phyloP scores from a whole-genome alignment of 208 protist species.

The Wallacemonas sp. region DNA sequence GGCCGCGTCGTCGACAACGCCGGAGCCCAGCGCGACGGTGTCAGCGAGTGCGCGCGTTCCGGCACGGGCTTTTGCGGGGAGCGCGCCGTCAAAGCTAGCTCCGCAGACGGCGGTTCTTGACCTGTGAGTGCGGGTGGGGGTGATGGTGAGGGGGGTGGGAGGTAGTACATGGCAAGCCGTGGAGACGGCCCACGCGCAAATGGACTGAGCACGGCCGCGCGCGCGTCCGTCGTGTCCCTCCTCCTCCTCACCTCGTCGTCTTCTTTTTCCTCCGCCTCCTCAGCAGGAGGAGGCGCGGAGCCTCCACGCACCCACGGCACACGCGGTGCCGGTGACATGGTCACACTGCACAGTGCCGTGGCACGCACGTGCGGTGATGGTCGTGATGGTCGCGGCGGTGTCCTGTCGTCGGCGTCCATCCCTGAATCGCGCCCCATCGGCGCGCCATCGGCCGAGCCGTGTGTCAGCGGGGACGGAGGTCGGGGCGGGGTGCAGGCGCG shows the following conservation, averaged over 20 bases:
- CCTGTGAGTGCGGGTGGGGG: not conserved
- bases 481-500: constrained; percentile 8
- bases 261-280: no score
- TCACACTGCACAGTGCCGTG: no score
- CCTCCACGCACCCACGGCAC: not conserved
- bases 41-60: not conserved
- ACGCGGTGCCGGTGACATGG: not conserved
- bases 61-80: not conserved
- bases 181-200: constrained; percentile 1
- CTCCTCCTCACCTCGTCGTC: no score
- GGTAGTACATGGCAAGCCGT: constrained; percentile 3
- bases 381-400: constrained; percentile 2
- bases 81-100: not conserved
- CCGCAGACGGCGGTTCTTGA: not conserved
- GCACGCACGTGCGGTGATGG: no score
- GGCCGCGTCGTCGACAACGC: not conserved
- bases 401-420: no score
- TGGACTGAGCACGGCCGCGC: not conserved
- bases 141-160: not conserved
- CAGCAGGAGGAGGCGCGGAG: no score
- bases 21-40: not conserved
- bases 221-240: not conserved
- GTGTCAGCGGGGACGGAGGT: no score
- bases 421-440: no score
- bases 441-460: no score